Percentiles rank a stretch among this genome's conserved stretches.
Conservation (phyloP, 139 green algal genomes). For the Micractinium conductrix region DNA sequence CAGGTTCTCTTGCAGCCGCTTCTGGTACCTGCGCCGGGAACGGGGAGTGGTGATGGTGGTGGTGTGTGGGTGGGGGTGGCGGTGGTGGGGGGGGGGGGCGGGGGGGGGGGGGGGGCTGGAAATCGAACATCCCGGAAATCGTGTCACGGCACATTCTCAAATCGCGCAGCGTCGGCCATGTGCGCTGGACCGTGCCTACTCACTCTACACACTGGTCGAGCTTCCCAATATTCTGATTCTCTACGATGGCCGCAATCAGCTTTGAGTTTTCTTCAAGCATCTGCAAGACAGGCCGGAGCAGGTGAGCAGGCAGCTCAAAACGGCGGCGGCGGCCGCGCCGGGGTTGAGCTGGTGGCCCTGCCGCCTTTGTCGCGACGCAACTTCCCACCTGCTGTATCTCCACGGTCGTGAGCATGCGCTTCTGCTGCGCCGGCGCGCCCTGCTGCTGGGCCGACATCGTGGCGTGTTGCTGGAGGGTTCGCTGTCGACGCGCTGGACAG, state of each 20-base stretch:
- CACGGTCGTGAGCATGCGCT: slow-evolving; percentile 18
- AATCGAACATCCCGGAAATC: too few relatives aligned
- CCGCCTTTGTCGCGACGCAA: too few relatives aligned
- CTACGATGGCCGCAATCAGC: slow-evolving; percentile 21
- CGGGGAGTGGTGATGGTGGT: too few relatives aligned
- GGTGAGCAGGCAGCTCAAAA: neutral
- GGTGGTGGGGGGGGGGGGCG: neutral
- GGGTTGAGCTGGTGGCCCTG: neutral
- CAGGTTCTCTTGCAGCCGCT: slow-evolving; percentile 34
- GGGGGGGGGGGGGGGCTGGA: too few relatives aligned
- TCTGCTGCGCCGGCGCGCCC: neutral
- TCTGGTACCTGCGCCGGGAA: slow-evolving; percentile 29
- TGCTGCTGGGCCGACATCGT: neutral
- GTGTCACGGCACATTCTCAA: too few relatives aligned
- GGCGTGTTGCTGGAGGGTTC: neutral
- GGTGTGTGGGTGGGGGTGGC: too few relatives aligned
- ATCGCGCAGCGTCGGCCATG: too few relatives aligned
- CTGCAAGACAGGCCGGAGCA: neutral
- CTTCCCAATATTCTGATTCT: slow-evolving; percentile 35
- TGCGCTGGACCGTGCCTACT: too few relatives aligned
- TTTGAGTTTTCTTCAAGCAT: slow-evolving; percentile 38
- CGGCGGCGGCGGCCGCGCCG: neutral
- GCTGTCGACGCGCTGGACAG: too few relatives aligned
- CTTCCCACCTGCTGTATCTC: slow-evolving; percentile 33
- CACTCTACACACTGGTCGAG: slow-evolving; percentile 28